A percentile compares a stretch with the other conserved stretches of the same genome.
phyloP scores from a whole-genome alignment of 2,329 filamentous ascomycete species.

The Fusarium sp. region DNA sequence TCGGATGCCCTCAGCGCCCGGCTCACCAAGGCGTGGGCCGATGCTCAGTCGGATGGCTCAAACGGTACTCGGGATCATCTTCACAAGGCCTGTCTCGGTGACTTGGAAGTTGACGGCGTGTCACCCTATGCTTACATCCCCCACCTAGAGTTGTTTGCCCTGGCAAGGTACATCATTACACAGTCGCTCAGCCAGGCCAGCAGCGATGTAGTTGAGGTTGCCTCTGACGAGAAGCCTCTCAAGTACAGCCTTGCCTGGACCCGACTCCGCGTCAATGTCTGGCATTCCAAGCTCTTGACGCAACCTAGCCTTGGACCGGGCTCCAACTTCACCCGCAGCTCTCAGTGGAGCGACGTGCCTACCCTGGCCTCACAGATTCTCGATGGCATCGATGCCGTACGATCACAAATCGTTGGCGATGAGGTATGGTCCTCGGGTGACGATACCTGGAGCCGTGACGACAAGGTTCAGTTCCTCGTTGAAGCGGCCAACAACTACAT shows the following conservation, averaged over 20 bases:
- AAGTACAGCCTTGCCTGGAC: constrained; percentile 64
- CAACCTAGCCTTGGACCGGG: constrained; percentile 63
- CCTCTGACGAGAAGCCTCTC: constrained; percentile 50
- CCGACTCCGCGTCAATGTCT: constrained; percentile 74
- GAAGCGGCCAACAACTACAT: constrained; percentile 86
- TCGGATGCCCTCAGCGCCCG: constrained; percentile 45
- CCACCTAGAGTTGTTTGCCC: constrained; percentile 80
- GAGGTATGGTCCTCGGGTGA: constrained; percentile 51
- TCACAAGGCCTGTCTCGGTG: constrained; percentile 67
- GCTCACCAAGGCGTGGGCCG: constrained; percentile 53
- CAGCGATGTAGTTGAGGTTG: constrained; percentile 40
- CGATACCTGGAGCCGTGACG: constrained; percentile 54
- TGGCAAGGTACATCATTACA: constrained; percentile 66
- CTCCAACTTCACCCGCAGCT: constrained; percentile 62
- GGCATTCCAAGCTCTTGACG: constrained; percentile 67
- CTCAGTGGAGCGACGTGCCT: constrained; percentile 67
- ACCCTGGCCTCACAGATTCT: constrained; percentile 61
- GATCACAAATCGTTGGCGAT: constrained; percentile 48
- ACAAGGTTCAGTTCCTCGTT: constrained; percentile 75
- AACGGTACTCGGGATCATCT: constrained; percentile 50
- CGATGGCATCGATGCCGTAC: constrained; percentile 53
- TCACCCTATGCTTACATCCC: constrained; percentile 86
- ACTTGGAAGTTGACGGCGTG: constrained; percentile 81
- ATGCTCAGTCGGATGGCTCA: constrained; percentile 14
- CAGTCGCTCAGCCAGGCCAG: constrained; percentile 34